Evolutionary conservation across 2,329 filamentous ascomycete species (phyloP).

Genomic region (Metarhizium brunneum): DNA sequence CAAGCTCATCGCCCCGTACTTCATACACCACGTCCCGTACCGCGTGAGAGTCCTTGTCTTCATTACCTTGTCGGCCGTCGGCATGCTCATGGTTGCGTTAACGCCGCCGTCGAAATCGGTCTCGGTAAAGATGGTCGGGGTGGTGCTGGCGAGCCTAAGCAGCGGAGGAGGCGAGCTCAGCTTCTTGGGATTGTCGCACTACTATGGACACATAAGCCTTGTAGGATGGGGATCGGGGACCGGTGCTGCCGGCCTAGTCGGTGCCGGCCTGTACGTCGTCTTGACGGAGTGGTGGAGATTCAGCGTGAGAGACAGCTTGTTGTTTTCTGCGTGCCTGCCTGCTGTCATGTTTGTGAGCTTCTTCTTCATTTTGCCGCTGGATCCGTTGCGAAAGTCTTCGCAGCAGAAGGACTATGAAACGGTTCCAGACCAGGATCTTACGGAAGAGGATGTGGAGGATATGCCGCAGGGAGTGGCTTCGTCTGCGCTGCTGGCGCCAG

Average conservation of each 20-base stretch:
- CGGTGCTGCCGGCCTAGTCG: constrained; percentile 77
- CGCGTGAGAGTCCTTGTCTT: constrained; percentile 63
- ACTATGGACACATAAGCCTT: constrained; percentile 78
- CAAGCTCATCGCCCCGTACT: constrained; percentile 86
- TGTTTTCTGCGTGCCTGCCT: constrained; percentile 72
- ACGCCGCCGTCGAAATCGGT: constrained; percentile 61
- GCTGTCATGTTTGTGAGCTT: constrained; percentile 77
- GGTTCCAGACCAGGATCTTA: constrained; percentile 33
- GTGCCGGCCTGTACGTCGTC: constrained; percentile 79
- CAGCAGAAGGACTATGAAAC: constrained; percentile 43
- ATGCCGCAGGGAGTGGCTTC: constrained; percentile 30
- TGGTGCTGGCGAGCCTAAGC: constrained; percentile 75
- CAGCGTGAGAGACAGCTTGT: constrained; percentile 61
- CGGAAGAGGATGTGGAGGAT: constrained; percentile 26
- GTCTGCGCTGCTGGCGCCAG: constrained; percentile 39
- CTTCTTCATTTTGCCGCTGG: constrained; percentile 68
- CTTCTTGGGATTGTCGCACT: constrained; percentile 86
- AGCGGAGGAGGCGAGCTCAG: constrained; percentile 84
- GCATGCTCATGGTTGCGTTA: constrained; percentile 83
- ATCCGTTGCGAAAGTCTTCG: constrained; percentile 44
- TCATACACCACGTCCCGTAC: constrained; percentile 84
- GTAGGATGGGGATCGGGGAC: constrained; percentile 91
- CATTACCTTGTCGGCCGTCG: constrained; percentile 63
- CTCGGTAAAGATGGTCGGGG: constrained; percentile 67
- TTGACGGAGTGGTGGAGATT: constrained; percentile 74